Conservation (phyloP, 495 filamentous ascomycete species). For the Podospora appendiculata region DNA sequence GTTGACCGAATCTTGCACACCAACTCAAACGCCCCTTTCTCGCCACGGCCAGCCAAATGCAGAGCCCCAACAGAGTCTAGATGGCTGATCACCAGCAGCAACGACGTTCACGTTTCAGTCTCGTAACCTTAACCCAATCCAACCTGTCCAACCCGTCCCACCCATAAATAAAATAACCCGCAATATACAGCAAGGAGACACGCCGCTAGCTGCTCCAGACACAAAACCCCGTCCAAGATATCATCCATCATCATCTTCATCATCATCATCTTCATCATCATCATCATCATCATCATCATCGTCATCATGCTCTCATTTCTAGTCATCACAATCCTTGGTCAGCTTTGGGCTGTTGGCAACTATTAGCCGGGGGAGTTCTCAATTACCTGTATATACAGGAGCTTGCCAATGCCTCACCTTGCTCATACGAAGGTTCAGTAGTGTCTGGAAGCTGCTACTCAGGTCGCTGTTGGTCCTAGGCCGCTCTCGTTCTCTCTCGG, state of each 20-base stretch:
- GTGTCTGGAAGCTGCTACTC: slow-evolving; percentile 13
- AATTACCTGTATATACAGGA: slow-evolving; percentile 35
- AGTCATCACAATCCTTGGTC: slow-evolving; percentile 1
- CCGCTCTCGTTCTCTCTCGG: neutral
- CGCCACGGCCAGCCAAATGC: no score
- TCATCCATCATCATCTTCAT: neutral
- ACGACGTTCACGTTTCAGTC: no score
- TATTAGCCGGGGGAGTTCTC: slow-evolving; percentile 1
- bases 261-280: neutral
- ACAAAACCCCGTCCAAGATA: no score
- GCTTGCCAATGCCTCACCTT: slow-evolving; percentile 32
- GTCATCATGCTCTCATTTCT: neutral
- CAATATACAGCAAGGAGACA: no score
- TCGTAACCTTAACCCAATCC: no score
- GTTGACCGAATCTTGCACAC: no score
- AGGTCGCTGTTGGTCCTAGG: slow-evolving; percentile 1
- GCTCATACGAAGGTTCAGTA: slow-evolving; percentile 16
- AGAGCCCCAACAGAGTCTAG: no score
- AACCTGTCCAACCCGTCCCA: no score
- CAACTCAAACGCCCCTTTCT: no score
- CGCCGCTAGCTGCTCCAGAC: no score
- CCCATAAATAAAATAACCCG: no score
- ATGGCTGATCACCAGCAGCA: no score
- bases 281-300: neutral
- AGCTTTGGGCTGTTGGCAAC: neutral